Conservation (phyloP, 495 filamentous ascomycete species). For the Mytilinidion resinicola region DNA sequence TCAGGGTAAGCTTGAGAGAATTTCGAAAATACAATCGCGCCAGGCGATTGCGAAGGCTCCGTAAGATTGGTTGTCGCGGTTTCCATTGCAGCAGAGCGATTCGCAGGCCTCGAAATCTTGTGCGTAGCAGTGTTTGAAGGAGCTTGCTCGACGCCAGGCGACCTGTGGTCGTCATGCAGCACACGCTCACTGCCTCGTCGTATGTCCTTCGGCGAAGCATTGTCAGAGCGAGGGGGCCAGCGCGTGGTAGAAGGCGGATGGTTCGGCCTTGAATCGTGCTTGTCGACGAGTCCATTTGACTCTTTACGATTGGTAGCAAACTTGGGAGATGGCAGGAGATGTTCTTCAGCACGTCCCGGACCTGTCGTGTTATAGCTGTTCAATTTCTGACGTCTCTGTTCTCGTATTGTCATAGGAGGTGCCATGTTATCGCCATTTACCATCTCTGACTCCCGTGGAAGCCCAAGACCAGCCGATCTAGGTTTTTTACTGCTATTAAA, state of each 20-base stretch:
- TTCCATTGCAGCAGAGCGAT: neutral
- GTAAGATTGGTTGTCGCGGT: neutral
- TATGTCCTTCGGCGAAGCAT: neutral
- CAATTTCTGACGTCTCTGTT: neutral
- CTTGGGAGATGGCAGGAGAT: neutral
- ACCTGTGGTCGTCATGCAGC: neutral
- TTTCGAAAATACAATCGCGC: constrained; percentile 13
- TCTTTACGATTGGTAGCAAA: neutral
- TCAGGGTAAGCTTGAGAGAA: constrained; percentile 27
- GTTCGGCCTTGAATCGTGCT: too few species aligned
- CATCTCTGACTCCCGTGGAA: neutral
- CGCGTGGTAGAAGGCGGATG: too few species aligned
- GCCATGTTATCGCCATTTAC: neutral
- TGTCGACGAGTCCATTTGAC: too few species aligned
- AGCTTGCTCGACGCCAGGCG: neutral
- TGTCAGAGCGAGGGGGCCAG: too few species aligned
- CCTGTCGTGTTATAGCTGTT: neutral
- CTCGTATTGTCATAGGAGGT: neutral
- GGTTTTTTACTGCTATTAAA: neutral
- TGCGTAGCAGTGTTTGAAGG: neutral
- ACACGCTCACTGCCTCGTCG: neutral
- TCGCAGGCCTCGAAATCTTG: too few species aligned
- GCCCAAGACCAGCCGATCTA: neutral
- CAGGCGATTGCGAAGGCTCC: neutral
- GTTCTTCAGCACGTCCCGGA: neutral